Conservation (phyloP, 2,329 filamentous ascomycete species). For the Paecilomyces variotii region DNA sequence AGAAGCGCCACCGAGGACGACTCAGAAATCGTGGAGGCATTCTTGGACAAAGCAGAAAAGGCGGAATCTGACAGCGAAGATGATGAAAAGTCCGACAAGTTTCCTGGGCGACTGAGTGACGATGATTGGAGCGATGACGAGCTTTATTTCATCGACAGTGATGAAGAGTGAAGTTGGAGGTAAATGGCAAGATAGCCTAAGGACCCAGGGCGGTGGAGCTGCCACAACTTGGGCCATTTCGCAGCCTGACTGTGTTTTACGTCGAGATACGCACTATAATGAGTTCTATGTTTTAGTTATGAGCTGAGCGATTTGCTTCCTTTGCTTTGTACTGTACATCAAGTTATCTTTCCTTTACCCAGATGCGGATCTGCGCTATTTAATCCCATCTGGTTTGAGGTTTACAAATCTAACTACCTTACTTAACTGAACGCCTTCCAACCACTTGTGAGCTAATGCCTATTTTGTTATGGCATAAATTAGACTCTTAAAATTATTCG, state of each 20-base stretch:
- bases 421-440: too few relatives aligned
- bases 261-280: background rate
- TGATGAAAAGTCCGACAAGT: background rate
- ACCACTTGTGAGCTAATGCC: too few relatives aligned
- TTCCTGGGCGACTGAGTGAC: background rate
- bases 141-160: background rate
- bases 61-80: background rate
- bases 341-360: too few relatives aligned
- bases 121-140: background rate
- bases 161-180: background rate
- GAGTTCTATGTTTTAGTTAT: background rate
- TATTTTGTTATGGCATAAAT: too few relatives aligned
- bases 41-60: background rate
- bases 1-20: background rate
- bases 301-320: background rate
- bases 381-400: too few relatives aligned
- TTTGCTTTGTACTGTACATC: background rate
- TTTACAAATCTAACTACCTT: too few relatives aligned
- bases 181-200: background rate
- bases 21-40: background rate
- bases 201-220: background rate
- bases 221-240: background rate
- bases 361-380: too few relatives aligned
- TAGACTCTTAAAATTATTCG: too few relatives aligned
- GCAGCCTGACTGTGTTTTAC: background rate